A percentile compares a stretch with the other conserved stretches of the same genome.
Evolutionary conservation across 2,329 filamentous ascomycete genomes (phyloP).

Genomic region (Rhynchosporium graminicola): DNA sequence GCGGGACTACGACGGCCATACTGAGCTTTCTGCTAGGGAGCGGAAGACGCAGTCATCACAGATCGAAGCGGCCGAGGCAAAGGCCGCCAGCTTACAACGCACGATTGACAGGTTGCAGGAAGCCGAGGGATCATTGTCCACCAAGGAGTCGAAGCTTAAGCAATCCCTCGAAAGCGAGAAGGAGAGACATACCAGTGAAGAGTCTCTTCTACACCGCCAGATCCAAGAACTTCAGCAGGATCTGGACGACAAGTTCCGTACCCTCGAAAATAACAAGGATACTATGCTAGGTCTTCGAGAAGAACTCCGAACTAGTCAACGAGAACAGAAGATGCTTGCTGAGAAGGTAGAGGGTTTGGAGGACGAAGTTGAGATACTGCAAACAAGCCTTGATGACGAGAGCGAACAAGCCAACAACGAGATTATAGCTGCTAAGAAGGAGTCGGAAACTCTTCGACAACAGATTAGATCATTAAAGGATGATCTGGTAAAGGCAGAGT

Average conservation of each 20-base stretch:
- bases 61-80: slow-evolving; percentile 66
- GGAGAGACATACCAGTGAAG: slow-evolving; percentile 71
- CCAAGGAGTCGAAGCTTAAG: slow-evolving; percentile 67
- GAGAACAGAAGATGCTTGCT: slow-evolving; percentile 60
- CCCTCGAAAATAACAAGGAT: slow-evolving; percentile 63
- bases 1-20: slow-evolving; percentile 68
- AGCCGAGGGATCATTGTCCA: slow-evolving; percentile 65
- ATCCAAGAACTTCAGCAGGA: slow-evolving; percentile 74
- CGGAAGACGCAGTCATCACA: slow-evolving; percentile 66
- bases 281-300: slow-evolving; percentile 68
- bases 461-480: slow-evolving; percentile 46
- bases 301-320: slow-evolving; percentile 67
- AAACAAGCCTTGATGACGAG: slow-evolving; percentile 58
- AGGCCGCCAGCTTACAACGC: slow-evolving; percentile 65
- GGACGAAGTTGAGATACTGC: slow-evolving; percentile 75
- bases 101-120: slow-evolving; percentile 71
- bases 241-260: slow-evolving; percentile 64
- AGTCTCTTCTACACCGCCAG: slow-evolving; percentile 69
- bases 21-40: slow-evolving; percentile 71
- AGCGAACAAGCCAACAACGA: slow-evolving; percentile 58
- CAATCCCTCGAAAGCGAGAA: slow-evolving; percentile 69
- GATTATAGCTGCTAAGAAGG: slow-evolving; percentile 46
- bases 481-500: slow-evolving; percentile 39
- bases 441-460: slow-evolving; percentile 44
- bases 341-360: slow-evolving; percentile 70